Base-by-base conservation (phyloP, 495 filamentous ascomycete species). In the Lasiosphaeris hirsuta region DNA sequence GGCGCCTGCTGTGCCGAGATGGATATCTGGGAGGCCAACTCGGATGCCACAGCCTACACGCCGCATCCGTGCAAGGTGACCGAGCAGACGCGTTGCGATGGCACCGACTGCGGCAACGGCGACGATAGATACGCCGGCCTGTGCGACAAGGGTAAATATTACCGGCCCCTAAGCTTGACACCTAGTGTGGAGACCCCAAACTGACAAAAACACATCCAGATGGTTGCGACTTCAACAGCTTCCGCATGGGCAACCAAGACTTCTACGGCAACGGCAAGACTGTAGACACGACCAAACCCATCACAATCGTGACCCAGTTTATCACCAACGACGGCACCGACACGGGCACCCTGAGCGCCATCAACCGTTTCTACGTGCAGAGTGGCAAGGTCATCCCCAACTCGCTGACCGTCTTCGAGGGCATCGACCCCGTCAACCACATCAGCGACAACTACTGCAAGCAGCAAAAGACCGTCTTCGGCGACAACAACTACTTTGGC, bases 281-380 rank as follows among this genome's bases (percentile, higher is more conserved):
- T 6, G 76, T 90, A 61, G 82, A 90, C 69, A 85, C 84, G 46
- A 74, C 63, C 56, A 78, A 80, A 65, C 72, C 74, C 23, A 69
- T 90, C 59, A 90, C 87, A n/a, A 77, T 90, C 15, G 82, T 89
- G 43, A 90, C 86, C 7, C 86, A 88, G 65, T 90, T 90, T 74
- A 63, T 84, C 67, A 86, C 85, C 35, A 64, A 70, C 57, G 77
- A 83, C 65, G 78, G 77, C 54, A 86, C 80, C 19, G 66, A 78
- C 51, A 66, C 72, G 1, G 84, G 85, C 42, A 75, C 73, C 6
- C 75, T 90, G 18, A 69, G 61, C 40, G 78, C 83, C 68, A 87
- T 90, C 73, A 75, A 76, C 40, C 79, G 86, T 11, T 75, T 84
- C 65, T 89, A 89, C 68, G 81, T 86, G 4, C 86, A 90, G 72